These are phyloP conservation scores for Podila epigama DNA, from an alignment of 192 early-diverging fungal species.

Conservation along the genomic window DNA sequence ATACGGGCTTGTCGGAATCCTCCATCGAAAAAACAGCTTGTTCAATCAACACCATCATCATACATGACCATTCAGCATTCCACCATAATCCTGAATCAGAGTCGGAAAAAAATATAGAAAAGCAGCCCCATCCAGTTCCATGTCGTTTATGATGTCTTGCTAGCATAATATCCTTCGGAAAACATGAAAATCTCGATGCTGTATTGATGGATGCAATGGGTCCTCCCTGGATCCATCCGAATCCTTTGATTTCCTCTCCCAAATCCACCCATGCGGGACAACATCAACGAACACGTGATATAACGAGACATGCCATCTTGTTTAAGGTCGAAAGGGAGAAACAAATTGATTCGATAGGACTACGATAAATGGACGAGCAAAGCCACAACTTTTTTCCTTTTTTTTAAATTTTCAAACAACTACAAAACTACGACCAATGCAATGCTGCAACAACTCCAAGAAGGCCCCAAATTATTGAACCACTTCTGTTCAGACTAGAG, in stretches of 20 bases:
- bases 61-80: too few relatives aligned
- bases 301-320: conserved; percentile 2
- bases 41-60: too few relatives aligned
- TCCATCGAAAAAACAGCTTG: too few relatives aligned
- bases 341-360: background rate
- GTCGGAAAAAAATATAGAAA: too few relatives aligned
- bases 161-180: background rate
- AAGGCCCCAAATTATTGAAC: background rate
- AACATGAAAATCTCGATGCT: background rate
- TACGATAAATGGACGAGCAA: background rate
- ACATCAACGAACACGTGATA: background rate
- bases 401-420: background rate
- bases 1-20: too few relatives aligned
- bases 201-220: background rate
- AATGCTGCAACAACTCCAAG: background rate
- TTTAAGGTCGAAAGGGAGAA: conserved; percentile 2
- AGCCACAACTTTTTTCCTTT: background rate
- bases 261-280: too few relatives aligned
- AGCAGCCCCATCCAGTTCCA: too few relatives aligned
- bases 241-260: background rate
- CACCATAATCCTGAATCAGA: too few relatives aligned
- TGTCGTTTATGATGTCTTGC: background rate
- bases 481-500: background rate
- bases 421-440: background rate
- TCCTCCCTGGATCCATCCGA: background rate